Conservation (phyloP, 208 protist species). For the Leptomonas seymouri region DNA sequence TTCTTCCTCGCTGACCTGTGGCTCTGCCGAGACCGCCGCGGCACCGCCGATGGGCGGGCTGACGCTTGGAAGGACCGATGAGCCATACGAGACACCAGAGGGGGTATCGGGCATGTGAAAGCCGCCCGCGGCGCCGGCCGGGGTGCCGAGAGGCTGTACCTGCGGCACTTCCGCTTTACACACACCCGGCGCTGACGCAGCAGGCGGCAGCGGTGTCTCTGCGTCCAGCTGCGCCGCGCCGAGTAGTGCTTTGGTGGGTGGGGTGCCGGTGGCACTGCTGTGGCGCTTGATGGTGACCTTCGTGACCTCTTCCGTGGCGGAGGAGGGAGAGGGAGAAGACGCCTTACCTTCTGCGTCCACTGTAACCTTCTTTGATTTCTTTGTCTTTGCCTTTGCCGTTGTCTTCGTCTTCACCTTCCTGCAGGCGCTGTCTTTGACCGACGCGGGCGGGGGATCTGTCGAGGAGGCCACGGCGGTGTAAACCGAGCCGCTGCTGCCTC, state of each 20-base stretch:
- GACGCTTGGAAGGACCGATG: not conserved
- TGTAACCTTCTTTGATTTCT: not conserved
- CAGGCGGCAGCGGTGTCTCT: not conserved
- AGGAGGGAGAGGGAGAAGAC: too few species aligned
- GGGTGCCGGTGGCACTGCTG: too few species aligned
- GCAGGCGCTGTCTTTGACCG: not conserved
- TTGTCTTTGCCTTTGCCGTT: not conserved
- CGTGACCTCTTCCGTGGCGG: not conserved
- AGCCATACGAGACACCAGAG: not conserved
- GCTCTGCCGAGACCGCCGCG: not conserved
- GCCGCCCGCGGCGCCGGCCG: not conserved
- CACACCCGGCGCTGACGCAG: not conserved
- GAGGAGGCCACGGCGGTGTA: not conserved
- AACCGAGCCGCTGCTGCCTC: too few species aligned
- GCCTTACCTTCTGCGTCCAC: not conserved
- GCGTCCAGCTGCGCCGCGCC: not conserved
- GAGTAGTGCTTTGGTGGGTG: not conserved
- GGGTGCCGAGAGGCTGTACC: conserved; percentile 3
- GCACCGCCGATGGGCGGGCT: not conserved
- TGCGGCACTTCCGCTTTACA: not conserved
- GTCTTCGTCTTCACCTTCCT: not conserved
- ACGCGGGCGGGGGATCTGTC: too few species aligned
- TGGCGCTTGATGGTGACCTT: not conserved
- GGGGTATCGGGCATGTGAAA: not conserved
- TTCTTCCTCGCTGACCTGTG: conserved; percentile 17